A percentile compares a stretch with the other conserved stretches of the same genome.
Evolutionary conservation across 257 asterid genomes (phyloP).

Genomic region (Thymus quinquecostatus): DNA sequence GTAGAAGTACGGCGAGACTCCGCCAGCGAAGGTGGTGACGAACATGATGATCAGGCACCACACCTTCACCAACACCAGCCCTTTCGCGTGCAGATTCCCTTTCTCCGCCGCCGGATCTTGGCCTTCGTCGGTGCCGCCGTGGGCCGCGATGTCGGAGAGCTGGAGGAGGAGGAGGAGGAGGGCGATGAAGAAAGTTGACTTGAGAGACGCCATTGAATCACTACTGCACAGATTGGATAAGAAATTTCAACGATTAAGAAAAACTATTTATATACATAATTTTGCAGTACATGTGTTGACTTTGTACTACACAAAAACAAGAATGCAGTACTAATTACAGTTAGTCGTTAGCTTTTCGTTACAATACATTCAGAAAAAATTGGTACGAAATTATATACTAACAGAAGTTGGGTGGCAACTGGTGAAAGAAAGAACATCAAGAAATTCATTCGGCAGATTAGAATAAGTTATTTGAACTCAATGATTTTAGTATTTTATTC

Average conservation of each 20-base stretch:
- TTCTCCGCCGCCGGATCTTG: neutral
- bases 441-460: neutral
- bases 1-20: slow-evolving; percentile 76
- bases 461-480: too few relatives aligned
- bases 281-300: slow-evolving; percentile 47
- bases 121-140: slow-evolving; percentile 50
- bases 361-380: too few relatives aligned
- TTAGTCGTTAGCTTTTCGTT: too few relatives aligned
- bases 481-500: too few relatives aligned
- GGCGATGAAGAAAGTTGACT: slow-evolving; percentile 54
- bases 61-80: slow-evolving; percentile 65
- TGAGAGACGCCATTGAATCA: slow-evolving; percentile 37
- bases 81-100: slow-evolving; percentile 39
- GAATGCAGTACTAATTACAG: slow-evolving; percentile 9
- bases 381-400: too few relatives aligned
- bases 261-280: neutral
- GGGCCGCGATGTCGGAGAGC: slow-evolving; percentile 40
- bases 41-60: slow-evolving; percentile 76
- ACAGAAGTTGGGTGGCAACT: neutral
- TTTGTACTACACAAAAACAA: slow-evolving; percentile 36
- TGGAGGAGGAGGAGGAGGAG: slow-evolving; percentile 43
- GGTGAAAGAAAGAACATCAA: neutral
- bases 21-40: slow-evolving; percentile 67
- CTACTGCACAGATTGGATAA: neutral
- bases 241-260: neutral